Base-by-base conservation (phyloP, 306 rosid species). In the Trichosanthes cucumerina region DNA sequence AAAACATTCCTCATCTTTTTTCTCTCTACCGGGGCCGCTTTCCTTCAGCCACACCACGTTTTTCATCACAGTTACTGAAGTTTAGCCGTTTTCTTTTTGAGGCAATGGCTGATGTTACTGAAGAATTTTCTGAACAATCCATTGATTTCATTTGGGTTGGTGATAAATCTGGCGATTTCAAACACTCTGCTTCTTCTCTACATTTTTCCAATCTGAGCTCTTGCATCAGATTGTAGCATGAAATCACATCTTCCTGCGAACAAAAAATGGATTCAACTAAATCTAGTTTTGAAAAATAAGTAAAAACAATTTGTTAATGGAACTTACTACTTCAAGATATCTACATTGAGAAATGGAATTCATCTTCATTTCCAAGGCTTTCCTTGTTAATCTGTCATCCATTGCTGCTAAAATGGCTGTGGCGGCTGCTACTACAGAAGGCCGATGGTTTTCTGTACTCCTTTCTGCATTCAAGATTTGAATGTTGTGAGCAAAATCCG, bases 351-450 rank as follows among this genome's bases (percentile, higher is more conserved):
- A 78, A 80, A 87, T 81, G 83, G 88, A 86, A 38, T 76, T 83
- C 79, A 91, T 90, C 86, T 86, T 95, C 81, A 73, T 58, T 81
- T 83, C 88, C 70, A 91, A 24, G n/a, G 82, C 85, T 69, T 81
- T 87, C 72, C 81, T 72, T 5, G 93, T 84, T 78, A 92, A 82
- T 63, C 84, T 79, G 9, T 81, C 84, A 80, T 87, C 90, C 84
- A 85, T 59, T 75, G 88, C 89, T 82, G 83, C 83, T 81, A 95
- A 75, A 23, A 91, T 86, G 24, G 97, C 93, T 0, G 93, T 92
- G 11, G 91, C 93, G 10, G 97, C 97, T 46, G 98, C 97, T 50
- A 95, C 58, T 28, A 71, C 89, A 58, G 98, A 95, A 6, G 98
- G 91, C 68, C 86, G 80, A 81, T 87, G 85, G 26, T 89, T 88